A percentile compares a stretch with the other conserved stretches of the same genome.
phyloP scores from a whole-genome alignment of 2,329 filamentous ascomycete genomes.

The Zymoseptoria brevis region DNA sequence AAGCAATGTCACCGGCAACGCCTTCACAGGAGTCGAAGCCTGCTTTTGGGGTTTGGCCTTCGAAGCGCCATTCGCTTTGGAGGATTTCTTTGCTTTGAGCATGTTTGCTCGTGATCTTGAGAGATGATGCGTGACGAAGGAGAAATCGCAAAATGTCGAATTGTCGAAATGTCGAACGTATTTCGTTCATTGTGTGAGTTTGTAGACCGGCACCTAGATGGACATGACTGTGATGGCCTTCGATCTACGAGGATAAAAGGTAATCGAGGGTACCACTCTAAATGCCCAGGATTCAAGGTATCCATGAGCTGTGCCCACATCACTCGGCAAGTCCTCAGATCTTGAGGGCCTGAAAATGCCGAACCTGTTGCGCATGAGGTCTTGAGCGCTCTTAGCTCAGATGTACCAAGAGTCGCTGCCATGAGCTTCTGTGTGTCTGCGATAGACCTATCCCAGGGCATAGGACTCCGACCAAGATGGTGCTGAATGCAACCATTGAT shows the following conservation, averaged over 20 bases:
- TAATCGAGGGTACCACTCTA: not conserved
- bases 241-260: not conserved
- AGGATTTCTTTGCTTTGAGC: slow-evolving; percentile 11
- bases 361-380: too few relatives aligned
- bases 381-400: too few relatives aligned
- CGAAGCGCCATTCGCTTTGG: slow-evolving; percentile 8
- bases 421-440: too few relatives aligned
- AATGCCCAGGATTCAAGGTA: not conserved
- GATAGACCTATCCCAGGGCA: too few relatives aligned
- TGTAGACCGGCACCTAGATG: not conserved
- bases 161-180: not conserved
- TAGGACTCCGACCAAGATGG: too few relatives aligned
- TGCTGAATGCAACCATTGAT: too few relatives aligned
- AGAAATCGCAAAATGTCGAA: not conserved
- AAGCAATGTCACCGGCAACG: slow-evolving; percentile 52
- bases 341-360: not conserved
- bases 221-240: not conserved
- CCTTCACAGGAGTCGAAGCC: slow-evolving; percentile 15
- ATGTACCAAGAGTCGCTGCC: too few relatives aligned
- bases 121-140: not conserved
- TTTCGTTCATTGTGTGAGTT: not conserved
- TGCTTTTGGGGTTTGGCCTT: slow-evolving; percentile 5
- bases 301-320: not conserved
- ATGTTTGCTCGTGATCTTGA: slow-evolving; percentile 2
- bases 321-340: not conserved